Evolutionary conservation across 116 monocot species (phyloP).

Genomic region (Dioscorea cayenensis): DNA sequence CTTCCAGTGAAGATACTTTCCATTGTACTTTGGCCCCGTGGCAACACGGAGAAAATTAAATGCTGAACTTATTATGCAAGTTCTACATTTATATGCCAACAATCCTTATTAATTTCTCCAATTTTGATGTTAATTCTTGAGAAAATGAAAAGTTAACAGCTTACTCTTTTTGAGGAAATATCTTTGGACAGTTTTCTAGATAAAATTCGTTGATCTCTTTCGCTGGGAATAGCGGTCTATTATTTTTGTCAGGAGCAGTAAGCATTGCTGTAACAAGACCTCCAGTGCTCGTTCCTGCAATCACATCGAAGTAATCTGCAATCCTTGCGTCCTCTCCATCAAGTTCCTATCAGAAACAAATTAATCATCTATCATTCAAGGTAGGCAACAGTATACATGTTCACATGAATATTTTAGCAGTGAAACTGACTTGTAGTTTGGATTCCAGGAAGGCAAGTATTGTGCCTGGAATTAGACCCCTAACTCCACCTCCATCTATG

Average conservation of each 20-base stretch:
- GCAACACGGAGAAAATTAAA: too few species aligned
- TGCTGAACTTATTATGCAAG: too few species aligned
- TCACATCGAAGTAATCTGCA: slow-evolving; percentile 18
- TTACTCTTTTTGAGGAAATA: slow-evolving; percentile 11
- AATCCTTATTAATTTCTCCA: too few species aligned
- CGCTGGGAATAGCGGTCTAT: slow-evolving; percentile 8
- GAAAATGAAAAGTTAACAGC: background rate
- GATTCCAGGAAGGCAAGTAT: too few species aligned
- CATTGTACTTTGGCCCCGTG: too few species aligned
- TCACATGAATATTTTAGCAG: too few species aligned
- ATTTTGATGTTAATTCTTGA: background rate
- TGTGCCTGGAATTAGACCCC: slow-evolving; percentile 21
- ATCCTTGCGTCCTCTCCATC: slow-evolving; percentile 12
- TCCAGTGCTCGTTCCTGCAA: slow-evolving; percentile 10
- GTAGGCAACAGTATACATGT: too few species aligned
- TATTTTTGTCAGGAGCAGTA: slow-evolving; percentile 3
- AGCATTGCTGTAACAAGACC: slow-evolving; percentile 13
- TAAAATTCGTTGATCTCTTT: slow-evolving; percentile 13
- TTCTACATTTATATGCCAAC: too few species aligned
- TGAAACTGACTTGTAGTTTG: too few species aligned
- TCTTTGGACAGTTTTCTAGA: slow-evolving; percentile 12
- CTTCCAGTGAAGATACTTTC: too few species aligned
- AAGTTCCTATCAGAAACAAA: background rate
- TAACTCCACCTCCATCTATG: slow-evolving; percentile 28
- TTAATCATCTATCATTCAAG: too few species aligned